Evolutionary conservation across 129 eudicot species (phyloP), one percentile per base, ranked within the genome.

Genomic region (Dittrichia graveolens): DNA sequence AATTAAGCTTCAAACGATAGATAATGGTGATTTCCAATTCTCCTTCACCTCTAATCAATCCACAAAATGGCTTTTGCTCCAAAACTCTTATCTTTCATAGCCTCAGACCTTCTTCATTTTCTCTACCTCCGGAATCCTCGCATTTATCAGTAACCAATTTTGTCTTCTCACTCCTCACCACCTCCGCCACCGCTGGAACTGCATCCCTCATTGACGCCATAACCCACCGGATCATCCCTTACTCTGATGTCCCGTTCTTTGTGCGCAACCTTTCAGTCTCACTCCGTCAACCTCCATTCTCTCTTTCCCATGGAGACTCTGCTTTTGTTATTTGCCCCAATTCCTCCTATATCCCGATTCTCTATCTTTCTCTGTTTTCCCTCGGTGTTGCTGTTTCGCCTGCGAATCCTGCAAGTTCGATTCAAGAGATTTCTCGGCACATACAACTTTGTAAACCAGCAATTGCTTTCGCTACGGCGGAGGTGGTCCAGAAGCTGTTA

Each of bases 371-470:
- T 0, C 64, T 88, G 11, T 76, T 85, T 31, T 58, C 85, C 8
- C 18, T 85, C 18, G 91, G 95, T n/a, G 89, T 74, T 37, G 49
- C 64, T 3, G 84, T 86, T 55, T 85, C 89, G 0, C 87, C 91
- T 10, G 71, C 83, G 8, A 89, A 84, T 62, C 96, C 96, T 5
- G 61, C 73, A 31, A 68, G 78, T 77, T 78, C 96, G 5, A 4
- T 4, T 5, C 5, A 62, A 2, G 96, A 89, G 59, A 48, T 86
- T 35, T 58, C 84, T 31, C 77, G 71, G 35, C 87, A 76, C 44
- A 24, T 89, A 37, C 60, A 47, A 8, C 43, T 86, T 5, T 55
- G 68, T 62, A 82, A 73, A n/a, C 89, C 96, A 19, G 74, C 41
- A 9, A 61, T 86, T 56, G 89, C 84, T 7, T 84, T 89, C 43